Conservation (phyloP, 2,329 filamentous ascomycete species). For the Neopestalotiopsis sp. region DNA sequence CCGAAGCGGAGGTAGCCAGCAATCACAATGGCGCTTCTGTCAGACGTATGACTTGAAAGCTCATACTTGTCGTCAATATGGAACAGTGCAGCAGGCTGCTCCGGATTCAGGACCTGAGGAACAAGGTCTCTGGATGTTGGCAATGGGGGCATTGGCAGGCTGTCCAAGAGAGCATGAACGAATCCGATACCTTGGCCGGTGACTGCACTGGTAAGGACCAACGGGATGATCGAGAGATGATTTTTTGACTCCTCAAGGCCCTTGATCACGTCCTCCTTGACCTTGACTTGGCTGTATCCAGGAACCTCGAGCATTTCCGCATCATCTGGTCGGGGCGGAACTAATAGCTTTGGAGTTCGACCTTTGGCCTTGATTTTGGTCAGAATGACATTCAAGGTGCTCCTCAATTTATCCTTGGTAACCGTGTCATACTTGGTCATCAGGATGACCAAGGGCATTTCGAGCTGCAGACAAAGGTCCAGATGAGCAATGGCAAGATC, state of each 20-base stretch:
- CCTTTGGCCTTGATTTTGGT: conserved; percentile 78
- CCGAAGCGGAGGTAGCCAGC: conserved; percentile 86
- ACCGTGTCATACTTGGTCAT: conserved; percentile 93
- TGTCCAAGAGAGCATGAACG: conserved; percentile 80
- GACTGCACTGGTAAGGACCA: conserved; percentile 85
- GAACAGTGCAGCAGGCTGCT: conserved; percentile 72
- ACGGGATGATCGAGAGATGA: conserved; percentile 69
- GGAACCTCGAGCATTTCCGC: conserved; percentile 63
- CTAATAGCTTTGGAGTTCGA: conserved; percentile 76
- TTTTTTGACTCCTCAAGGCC: conserved; percentile 49
- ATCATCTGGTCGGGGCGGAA: conserved; percentile 53
- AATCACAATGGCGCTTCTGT: conserved; percentile 61
- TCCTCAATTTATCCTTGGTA: conserved; percentile 71
- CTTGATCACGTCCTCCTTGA: conserved; percentile 57
- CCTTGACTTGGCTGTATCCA: conserved; percentile 59
- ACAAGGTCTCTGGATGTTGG: conserved; percentile 60
- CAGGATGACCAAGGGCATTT: conserved; percentile 77
- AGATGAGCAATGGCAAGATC: conserved; percentile 82
- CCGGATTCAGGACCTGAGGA: conserved; percentile 60
- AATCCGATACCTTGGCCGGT: conserved; percentile 82
- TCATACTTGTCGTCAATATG: conserved; percentile 91
- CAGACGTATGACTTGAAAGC: conserved; percentile 42
- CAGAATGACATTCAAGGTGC: conserved; percentile 74
- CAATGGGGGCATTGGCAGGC: conserved; percentile 70
- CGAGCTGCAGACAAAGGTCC: conserved; percentile 81